Percentiles rank a stretch among this genome's conserved stretches.
phyloP scores from a whole-genome alignment of 345 rosid species.

The Euphorbia pulcherrima region DNA sequence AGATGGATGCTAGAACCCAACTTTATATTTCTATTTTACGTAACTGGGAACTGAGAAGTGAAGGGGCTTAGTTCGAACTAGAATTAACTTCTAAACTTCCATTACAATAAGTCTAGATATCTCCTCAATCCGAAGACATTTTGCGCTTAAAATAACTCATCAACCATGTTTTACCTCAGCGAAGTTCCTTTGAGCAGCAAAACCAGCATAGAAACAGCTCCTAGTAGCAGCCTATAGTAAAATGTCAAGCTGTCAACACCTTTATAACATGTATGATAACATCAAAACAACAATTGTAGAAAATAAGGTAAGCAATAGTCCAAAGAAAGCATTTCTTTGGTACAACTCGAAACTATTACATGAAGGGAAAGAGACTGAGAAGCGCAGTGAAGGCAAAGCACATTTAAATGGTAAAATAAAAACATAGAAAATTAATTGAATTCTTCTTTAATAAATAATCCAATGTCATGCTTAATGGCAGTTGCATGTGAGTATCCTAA shows the following conservation, averaged over 20 bases:
- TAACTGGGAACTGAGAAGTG: not conserved
- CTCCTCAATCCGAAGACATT: not conserved
- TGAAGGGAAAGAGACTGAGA: not conserved
- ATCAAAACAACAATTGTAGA: conserved; percentile 6
- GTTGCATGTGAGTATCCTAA: not conserved
- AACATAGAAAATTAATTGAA: not conserved
- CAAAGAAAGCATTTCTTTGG: not conserved
- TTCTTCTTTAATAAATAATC: not conserved
- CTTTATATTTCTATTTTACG: not conserved
- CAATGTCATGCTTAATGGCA: not conserved
- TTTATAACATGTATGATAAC: not conserved
- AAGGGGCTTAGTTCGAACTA: not conserved
- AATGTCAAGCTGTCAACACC: conserved; percentile 27
- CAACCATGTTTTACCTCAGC: conserved; percentile 66
- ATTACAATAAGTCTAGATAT: not conserved
- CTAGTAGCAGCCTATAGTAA: conserved; percentile 76
- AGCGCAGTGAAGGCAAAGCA: not conserved
- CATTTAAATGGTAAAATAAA: not conserved
- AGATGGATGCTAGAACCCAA: not conserved
- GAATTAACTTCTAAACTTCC: not conserved
- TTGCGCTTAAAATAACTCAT: conserved; percentile 8
- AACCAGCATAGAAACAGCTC: conserved; percentile 97
- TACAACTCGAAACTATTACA: not conserved
- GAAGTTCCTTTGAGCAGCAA: conserved; percentile 97
- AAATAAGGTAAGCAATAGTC: conserved; percentile 5